Base-by-base conservation (phyloP, 306 rosid genomes). In the Cucurbita maxima region DNA sequence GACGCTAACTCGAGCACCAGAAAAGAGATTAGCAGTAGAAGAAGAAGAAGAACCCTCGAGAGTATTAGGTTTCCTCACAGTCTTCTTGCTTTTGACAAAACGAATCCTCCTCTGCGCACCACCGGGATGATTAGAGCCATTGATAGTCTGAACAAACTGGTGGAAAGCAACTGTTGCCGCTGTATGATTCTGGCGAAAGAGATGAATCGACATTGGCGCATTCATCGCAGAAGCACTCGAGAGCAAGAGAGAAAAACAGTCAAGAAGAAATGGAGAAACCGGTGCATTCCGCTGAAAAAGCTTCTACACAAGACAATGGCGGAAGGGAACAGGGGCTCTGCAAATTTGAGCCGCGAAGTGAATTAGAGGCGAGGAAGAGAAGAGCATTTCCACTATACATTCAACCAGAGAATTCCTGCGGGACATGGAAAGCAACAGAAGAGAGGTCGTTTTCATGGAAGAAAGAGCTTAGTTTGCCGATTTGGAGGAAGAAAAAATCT, bases 111-210 rank as follows among this genome's bases (percentile, higher is more conserved):
- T 55, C 64, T 38, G 51, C 36, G 22, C 64, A 40, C 76, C 52
- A 11, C 38, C 38, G 18, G 76, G 76, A 37, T 72, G 63, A 54
- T 72, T 72, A 11, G 34, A 53, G 19, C 53, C 53, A 43, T 56
- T 55, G 12, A 54, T 57, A 10, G 62, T 9, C 52, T 72, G 76
- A 40, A 72, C 59, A 40, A 72, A 72, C 50, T 72, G 76, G 10
- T 70, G 74, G 34, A 70, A 70, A 8, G 59, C 40, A 14, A 70
- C 74, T 4, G 74, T 70, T 1, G 34, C 74, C 43, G 74, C 74
- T 8, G 59, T 51, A 8, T 70, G 74, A 51, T 70, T 70, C 22
- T 72, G 76, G 19, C 76, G 66, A 19, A 72, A 72, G 13, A 55
- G 20, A 15, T 55, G 59, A 14, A 72, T 43, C 19, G 64, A 72